Percentiles rank a stretch among this genome's conserved stretches.
phyloP scores from a whole-genome alignment of 371 early-diverging fungal species.

The Mortierella sp. region DNA sequence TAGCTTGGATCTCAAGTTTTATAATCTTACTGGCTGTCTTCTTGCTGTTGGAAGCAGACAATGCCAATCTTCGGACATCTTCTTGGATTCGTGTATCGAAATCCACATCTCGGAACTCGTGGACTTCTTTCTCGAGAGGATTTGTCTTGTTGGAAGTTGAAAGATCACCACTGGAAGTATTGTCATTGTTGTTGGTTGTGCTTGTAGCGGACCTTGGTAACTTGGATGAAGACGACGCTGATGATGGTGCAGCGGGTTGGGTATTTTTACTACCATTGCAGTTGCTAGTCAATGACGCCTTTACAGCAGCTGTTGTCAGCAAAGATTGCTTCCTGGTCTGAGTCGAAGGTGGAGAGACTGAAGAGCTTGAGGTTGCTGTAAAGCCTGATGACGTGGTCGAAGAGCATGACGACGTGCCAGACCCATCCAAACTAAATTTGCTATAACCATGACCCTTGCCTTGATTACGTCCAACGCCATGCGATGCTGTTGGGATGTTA shows the following conservation, averaged over 20 bases:
- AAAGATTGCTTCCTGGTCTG: constrained; percentile 24
- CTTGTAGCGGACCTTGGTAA: not conserved
- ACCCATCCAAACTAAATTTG: constrained; percentile 14
- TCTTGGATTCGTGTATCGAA: constrained; percentile 48
- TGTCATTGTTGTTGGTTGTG: not conserved
- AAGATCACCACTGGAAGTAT: not conserved
- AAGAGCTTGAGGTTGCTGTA: constrained; percentile 17
- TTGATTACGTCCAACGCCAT: too few species aligned
- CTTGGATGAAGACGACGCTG: not conserved
- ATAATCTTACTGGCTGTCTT: not conserved
- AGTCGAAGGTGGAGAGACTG: constrained; percentile 23
- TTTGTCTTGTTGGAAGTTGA: not conserved
- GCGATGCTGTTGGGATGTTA: not conserved
- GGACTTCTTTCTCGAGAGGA: constrained; percentile 1
- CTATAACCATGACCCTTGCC: constrained; percentile 1
- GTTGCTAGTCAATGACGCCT: not conserved
- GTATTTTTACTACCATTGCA: not conserved
- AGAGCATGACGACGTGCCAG: constrained; percentile 37
- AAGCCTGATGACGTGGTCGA: constrained; percentile 39
- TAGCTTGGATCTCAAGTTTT: constrained; percentile 21
- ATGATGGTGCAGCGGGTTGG: not conserved
- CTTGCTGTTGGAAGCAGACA: constrained; percentile 8
- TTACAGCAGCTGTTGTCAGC: not conserved
- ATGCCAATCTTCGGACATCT: constrained; percentile 32
- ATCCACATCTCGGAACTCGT: constrained; percentile 31